Conservation (phyloP, 495 filamentous ascomycete species). For the Hypoxylon fragiforme region DNA sequence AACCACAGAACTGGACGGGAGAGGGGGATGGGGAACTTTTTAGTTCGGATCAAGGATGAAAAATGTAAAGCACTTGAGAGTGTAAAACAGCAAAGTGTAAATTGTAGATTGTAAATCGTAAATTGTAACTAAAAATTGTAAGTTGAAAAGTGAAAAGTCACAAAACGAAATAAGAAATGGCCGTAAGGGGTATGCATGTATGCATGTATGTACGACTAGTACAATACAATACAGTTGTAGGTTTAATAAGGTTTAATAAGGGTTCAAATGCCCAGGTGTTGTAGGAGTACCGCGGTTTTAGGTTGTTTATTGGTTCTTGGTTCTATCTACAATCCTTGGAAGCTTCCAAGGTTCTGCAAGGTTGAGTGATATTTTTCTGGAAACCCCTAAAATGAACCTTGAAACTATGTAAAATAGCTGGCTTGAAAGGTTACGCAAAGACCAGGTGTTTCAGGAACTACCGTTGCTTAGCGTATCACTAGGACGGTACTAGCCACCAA, state of each 20-base stretch:
- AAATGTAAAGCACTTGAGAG: no score
- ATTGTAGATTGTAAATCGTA: no score
- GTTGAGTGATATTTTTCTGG: no score
- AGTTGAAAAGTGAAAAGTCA: neutral
- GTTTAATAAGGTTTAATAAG: neutral
- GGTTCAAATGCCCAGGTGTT: neutral
- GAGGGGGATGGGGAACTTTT: no score
- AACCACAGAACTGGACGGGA: no score
- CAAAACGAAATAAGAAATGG: neutral
- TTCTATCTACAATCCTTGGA: neutral
- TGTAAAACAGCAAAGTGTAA: no score
- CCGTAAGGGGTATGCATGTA: neutral
- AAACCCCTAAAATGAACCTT: neutral
- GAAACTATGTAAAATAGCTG: constrained; percentile 1
- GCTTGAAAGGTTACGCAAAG: constrained; percentile 17
- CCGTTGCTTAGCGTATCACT: constrained; percentile 15
- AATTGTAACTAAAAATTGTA: neutral
- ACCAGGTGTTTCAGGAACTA: constrained; percentile 32
- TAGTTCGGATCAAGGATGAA: neutral
- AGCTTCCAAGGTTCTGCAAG: no score
- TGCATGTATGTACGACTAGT: neutral
- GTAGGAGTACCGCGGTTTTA: neutral
- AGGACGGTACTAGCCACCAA: constrained; percentile 15
- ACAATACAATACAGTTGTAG: neutral
- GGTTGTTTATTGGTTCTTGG: neutral